Conservation (phyloP, 176 grass and related monocot species). For the Oryza officinalis region DNA sequence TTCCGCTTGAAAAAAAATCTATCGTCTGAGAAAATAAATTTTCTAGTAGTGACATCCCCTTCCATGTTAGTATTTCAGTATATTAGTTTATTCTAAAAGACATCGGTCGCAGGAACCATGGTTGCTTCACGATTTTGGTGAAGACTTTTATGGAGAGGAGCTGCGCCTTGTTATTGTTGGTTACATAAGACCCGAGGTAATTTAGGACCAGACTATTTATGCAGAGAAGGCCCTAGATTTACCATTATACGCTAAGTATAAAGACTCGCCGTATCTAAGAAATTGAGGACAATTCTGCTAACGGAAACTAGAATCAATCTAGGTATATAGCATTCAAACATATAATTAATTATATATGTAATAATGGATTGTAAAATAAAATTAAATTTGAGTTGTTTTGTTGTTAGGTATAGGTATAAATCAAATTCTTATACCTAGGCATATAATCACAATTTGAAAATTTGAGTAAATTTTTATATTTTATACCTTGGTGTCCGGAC, state of each 20-base stretch:
- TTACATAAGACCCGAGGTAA: slow-evolving; percentile 93
- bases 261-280: slow-evolving; percentile 67
- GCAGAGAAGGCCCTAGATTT: slow-evolving; percentile 78
- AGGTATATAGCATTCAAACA: too few species aligned
- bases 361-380: too few species aligned
- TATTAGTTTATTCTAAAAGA: slow-evolving; percentile 36
- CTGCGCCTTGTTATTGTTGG: slow-evolving; percentile 83
- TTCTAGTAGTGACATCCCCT: too few species aligned
- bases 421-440: too few species aligned
- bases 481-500: too few species aligned
- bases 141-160: slow-evolving; percentile 95
- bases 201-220: neutral
- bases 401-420: too few species aligned
- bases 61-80: neutral
- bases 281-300: slow-evolving; percentile 36
- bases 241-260: slow-evolving; percentile 64
- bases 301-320: neutral
- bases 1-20: too few species aligned
- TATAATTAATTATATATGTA: too few species aligned
- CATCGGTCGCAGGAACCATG: slow-evolving; percentile 78
- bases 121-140: slow-evolving; percentile 86
- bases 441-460: too few species aligned
- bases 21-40: too few species aligned
- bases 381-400: too few species aligned
- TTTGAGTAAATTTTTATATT: too few species aligned